These are phyloP conservation scores for Apiotrichum akiyoshidainum DNA, from an alignment of 1,284 basidiomycete species.

Conservation along the genomic window DNA sequence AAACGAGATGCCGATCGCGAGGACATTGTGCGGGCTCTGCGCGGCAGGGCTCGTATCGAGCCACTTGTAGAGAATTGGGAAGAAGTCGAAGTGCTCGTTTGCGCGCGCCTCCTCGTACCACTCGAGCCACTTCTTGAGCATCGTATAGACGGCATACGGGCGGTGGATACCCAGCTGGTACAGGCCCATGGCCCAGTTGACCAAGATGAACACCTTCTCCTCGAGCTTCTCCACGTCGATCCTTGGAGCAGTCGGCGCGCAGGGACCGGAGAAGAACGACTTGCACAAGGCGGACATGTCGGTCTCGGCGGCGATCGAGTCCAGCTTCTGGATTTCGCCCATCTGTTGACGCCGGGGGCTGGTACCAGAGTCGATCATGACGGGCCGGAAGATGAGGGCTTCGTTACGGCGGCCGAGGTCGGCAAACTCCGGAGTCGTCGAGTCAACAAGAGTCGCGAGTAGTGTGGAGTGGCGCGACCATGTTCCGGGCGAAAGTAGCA, in stretches of 20 bases:
- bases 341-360: conserved; percentile 56
- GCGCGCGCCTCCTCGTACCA: conserved; percentile 29
- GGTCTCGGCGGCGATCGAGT: conserved; percentile 70
- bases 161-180: conserved; percentile 81
- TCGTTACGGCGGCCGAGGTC: conserved; percentile 68
- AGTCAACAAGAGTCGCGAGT: conserved; percentile 25
- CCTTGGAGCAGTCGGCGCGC: conserved; percentile 48
- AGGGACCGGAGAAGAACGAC: conserved; percentile 58
- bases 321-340: conserved; percentile 75
- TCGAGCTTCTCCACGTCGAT: conserved; percentile 49
- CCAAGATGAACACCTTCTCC: conserved; percentile 69
- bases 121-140: conserved; percentile 69
- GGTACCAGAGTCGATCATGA: conserved; percentile 53
- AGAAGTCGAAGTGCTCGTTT: conserved; percentile 37
- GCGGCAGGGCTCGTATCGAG: conserved; percentile 67
- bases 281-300: conserved; percentile 59
- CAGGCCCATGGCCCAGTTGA: conserved; percentile 82
- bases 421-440: conserved; percentile 15
- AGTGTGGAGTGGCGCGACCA: conserved; percentile 56
- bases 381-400: conserved; percentile 68
- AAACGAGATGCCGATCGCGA: conserved; percentile 66
- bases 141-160: conserved; percentile 71
- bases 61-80: conserved; percentile 69
- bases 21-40: conserved; percentile 59
- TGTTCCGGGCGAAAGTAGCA: conserved; percentile 46